Evolutionary conservation across 805 yeast species (phyloP).

Genomic region (Yarrowia osloensis): DNA sequence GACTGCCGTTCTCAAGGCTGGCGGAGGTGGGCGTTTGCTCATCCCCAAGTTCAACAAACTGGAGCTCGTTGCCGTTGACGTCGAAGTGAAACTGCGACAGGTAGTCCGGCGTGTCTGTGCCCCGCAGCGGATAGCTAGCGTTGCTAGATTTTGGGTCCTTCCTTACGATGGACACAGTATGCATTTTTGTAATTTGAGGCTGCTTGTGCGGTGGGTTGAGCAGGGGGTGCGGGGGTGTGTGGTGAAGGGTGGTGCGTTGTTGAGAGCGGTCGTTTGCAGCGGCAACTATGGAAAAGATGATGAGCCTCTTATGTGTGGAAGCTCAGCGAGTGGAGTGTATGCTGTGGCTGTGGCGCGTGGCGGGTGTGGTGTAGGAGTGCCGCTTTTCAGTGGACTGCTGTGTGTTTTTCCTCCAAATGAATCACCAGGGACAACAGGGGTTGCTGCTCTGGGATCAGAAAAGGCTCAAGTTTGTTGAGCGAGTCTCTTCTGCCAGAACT

Average conservation of each 20-base stretch:
- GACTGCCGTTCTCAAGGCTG: background rate
- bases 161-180: slow-evolving; percentile 24
- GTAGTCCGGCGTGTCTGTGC: slow-evolving; percentile 28
- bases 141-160: slow-evolving; percentile 21
- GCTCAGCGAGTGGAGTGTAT: background rate
- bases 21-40: background rate
- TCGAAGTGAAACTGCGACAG: slow-evolving; percentile 29
- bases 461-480: background rate
- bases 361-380: background rate
- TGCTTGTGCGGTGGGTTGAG: background rate
- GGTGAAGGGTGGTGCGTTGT: background rate
- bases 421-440: slow-evolving; percentile 24
- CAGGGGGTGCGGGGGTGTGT: background rate
- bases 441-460: slow-evolving; percentile 14
- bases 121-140: slow-evolving; percentile 24
- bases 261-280: background rate
- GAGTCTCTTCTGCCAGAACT: background rate
- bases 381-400: background rate
- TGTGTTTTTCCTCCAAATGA: background rate
- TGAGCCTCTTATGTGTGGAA: background rate
- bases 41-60: slow-evolving; percentile 16
- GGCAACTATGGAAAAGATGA: background rate
- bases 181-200: slow-evolving; percentile 15
- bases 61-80: slow-evolving; percentile 27
- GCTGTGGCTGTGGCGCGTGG: slow-evolving; percentile 3